These are phyloP conservation scores for Acacia crassicarpa DNA, from an alignment of 306 rosid species.

Conservation along the genomic window DNA sequence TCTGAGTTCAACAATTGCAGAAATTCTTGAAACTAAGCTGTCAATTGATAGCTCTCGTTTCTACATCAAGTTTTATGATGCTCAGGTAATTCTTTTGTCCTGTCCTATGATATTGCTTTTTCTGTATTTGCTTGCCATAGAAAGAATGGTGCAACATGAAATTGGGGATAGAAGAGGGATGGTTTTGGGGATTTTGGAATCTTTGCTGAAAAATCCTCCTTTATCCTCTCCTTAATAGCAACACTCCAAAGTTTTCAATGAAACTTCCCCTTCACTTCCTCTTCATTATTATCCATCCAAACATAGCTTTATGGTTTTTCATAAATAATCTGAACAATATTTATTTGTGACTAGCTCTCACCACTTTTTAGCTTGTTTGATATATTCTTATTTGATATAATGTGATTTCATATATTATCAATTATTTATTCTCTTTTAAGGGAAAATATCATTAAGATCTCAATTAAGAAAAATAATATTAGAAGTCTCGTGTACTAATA, in stretches of 20 bases:
- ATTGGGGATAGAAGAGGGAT: background rate
- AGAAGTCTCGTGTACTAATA: too few species aligned
- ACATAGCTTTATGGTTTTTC: background rate
- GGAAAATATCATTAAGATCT: too few species aligned
- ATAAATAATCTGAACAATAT: background rate
- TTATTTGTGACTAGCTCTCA: background rate
- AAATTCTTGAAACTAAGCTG: conserved; percentile 84
- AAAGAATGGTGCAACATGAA: background rate
- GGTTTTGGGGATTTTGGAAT: background rate
- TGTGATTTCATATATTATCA: background rate
- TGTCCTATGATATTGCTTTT: conserved; percentile 2
- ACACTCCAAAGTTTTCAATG: background rate
- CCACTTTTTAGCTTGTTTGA: conserved; percentile 5
- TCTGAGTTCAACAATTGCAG: conserved; percentile 87
- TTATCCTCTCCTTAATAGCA: background rate
- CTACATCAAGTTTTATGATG: conserved; percentile 86
- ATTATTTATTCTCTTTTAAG: background rate
- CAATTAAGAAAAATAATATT: too few species aligned
- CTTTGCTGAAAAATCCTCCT: background rate
- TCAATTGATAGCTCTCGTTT: conserved; percentile 82
- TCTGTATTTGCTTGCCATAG: background rate
- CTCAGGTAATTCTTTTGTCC: conserved; percentile 47
- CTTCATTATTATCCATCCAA: background rate
- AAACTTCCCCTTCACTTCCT: background rate
- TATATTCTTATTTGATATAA: background rate